Base-by-base conservation (phyloP, 2,329 filamentous ascomycete species). In the Colletotrichum kahawae region DNA sequence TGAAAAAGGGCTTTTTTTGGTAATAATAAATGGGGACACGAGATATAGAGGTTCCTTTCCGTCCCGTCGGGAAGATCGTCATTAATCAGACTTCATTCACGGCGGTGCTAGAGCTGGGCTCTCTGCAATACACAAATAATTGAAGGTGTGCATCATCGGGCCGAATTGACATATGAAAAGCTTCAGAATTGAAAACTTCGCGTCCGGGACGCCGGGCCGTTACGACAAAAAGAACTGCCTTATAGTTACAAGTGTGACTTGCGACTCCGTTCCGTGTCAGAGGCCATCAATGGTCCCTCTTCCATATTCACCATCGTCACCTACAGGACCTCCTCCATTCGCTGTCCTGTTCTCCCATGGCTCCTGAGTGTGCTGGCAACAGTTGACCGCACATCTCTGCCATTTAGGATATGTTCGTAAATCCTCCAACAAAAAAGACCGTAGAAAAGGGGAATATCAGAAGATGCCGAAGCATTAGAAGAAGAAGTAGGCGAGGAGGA, bases 401-500 rank as follows among this genome's bases (percentile, higher is more conserved):
- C 34, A 6, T 16, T 31, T 24, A 33, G 43, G 56, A n/a, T 36
- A 31, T 62, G 31, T 65, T 67, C 72, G 34, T 64, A 63, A 64
- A 36, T 68, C 72, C 70, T 73, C 70, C 64, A 51, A 27, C 36
- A 59, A 48, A 73, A 64, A 67, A 64, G 34, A n/a, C 67, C 73
- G 12, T 57, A 64, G 34, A 75, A 69, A 74, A 68, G 8, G 57
- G 43, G 36, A 67, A 63, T 68, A 60, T 54, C 43, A 38, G n/a
- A 56, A 24, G 36, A 67, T 33, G 36, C 43, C 62, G 48, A 62
- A 4, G 34, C 78, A 76, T 89, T 92, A 99, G 86, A 99, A 99
- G 88, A 99, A 95, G 85, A 98, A 92, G 86, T 98, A 99, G 70
- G 95, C 97, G 79, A 98, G 90, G 82, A 99, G 86, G 87, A 99